Evolutionary conservation across 2,329 filamentous ascomycete species (phyloP).

Genomic region (Botryotinia calthae): DNA sequence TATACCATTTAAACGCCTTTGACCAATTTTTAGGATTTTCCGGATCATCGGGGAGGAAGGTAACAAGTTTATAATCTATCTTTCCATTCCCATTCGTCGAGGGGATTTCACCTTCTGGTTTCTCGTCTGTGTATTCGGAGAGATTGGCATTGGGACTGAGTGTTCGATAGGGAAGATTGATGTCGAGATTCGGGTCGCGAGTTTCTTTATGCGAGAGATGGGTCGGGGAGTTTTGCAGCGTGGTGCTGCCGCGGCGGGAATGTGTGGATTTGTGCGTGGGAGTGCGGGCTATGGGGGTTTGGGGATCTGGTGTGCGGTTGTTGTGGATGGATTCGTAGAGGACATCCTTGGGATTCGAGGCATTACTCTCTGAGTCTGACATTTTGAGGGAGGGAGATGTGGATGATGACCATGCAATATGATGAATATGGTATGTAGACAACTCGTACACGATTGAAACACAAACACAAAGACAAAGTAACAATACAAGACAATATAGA

Average conservation of each 20-base stretch:
- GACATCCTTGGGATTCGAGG: slow-evolving; percentile 3
- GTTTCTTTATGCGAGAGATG: slow-evolving; percentile 32
- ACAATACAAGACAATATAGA: neutral
- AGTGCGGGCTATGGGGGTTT: neutral
- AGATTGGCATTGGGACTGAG: slow-evolving; percentile 60
- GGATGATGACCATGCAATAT: neutral
- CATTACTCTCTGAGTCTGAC: slow-evolving; percentile 9
- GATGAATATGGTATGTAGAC: neutral
- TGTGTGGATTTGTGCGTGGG: neutral
- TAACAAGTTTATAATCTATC: slow-evolving; percentile 57
- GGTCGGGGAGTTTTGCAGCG: neutral
- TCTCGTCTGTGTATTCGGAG: slow-evolving; percentile 65
- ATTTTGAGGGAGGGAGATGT: neutral
- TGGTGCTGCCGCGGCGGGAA: slow-evolving; percentile 21
- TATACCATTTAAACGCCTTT: slow-evolving; percentile 76
- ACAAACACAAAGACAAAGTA: neutral
- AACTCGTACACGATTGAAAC: too few species aligned
- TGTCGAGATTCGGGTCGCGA: slow-evolving; percentile 40
- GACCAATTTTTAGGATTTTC: slow-evolving; percentile 87
- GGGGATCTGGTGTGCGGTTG: neutral
- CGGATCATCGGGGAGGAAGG: slow-evolving; percentile 67
- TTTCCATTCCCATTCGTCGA: neutral
- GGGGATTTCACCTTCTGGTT: slow-evolving; percentile 56
- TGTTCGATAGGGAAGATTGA: slow-evolving; percentile 64
- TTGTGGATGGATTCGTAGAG: neutral